Evolutionary conservation across 1,139 yeast species (phyloP), one percentile per base, ranked within the genome.

Genomic region (Taphrina flavorubra): DNA sequence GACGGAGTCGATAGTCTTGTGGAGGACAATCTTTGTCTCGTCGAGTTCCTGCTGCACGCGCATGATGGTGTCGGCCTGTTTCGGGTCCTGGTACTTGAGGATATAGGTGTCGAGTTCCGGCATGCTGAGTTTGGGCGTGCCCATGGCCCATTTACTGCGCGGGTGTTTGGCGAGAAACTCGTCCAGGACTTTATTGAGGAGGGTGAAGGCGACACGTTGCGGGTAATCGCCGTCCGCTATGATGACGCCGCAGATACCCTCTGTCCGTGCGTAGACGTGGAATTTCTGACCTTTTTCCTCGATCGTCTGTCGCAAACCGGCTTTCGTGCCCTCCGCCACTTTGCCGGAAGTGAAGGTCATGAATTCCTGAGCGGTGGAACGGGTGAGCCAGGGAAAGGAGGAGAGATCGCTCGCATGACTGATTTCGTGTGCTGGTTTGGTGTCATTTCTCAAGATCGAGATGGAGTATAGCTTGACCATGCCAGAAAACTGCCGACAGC

Each of bases 11-110:
- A 94, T 94, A 60, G 98, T 92, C 81, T 94, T 92, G 80, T 94
- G 98, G 76, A 94, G 83, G 53, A 92, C 97, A 75, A 92, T 91
- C 83, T 94, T 95, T 56, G 99, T 94, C 77, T 95, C 99, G 79
- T 95, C 99, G 75, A 94, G 85, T 79, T 94, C 99, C 77, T 92
- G 96, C 81, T 95, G 99, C 47, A 94, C 99, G 79, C 89, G 90
- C 96, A 94, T 88, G 73, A 94, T 88, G 16, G 97, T 89, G 77
- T 94, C 99, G 0, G 99, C 98, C 81, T 94, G 97, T 49, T 89
- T 84, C 34, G 99, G 99, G 78, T 95, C 97, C 80, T 94, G 99
- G 80, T 95, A 94, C 77, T 90, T 90, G 75, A 83, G 81, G 74
- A 95, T 81, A 78, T 92, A 92, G 40, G 81, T 81, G 51, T 87